These are phyloP conservation scores for Silene uniflora DNA, from an alignment of 148 eudicot species.

Conservation along the genomic window DNA sequence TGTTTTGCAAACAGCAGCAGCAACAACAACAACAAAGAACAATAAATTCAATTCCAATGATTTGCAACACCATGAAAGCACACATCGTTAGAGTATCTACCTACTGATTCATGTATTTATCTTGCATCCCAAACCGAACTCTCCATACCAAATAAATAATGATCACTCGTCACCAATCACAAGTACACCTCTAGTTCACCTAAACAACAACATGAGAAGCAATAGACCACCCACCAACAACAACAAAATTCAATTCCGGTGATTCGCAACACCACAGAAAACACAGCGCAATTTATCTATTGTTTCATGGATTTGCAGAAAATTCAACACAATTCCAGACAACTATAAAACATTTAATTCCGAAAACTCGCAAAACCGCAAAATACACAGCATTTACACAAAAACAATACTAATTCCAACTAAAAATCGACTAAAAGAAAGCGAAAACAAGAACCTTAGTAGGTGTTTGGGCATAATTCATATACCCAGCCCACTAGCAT, in stretches of 20 bases:
- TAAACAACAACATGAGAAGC: not conserved
- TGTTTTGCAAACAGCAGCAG: not conserved
- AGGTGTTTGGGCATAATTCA: too few species aligned
- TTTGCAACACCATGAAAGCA: not conserved
- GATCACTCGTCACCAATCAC: not conserved
- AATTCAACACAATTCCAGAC: too few species aligned
- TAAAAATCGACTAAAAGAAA: too few species aligned
- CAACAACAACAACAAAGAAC: too few species aligned
- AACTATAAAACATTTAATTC: too few species aligned
- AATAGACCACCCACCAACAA: not conserved
- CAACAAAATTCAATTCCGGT: not conserved
- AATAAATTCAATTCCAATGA: too few species aligned
- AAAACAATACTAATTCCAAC: too few species aligned
- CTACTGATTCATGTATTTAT: not conserved
- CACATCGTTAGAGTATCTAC: not conserved
- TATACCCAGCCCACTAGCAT: too few species aligned
- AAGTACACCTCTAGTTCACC: not conserved
- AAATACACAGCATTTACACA: too few species aligned
- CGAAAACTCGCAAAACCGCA: too few species aligned
- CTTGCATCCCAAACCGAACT: not conserved
- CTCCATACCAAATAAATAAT: not conserved
- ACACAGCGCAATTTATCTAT: too few species aligned
- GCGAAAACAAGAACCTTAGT: too few species aligned
- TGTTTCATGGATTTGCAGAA: not conserved
- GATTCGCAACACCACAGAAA: not conserved